Conservation (phyloP, 1,284 basidiomycete genomes). For the Garcileccinum viscosum region DNA sequence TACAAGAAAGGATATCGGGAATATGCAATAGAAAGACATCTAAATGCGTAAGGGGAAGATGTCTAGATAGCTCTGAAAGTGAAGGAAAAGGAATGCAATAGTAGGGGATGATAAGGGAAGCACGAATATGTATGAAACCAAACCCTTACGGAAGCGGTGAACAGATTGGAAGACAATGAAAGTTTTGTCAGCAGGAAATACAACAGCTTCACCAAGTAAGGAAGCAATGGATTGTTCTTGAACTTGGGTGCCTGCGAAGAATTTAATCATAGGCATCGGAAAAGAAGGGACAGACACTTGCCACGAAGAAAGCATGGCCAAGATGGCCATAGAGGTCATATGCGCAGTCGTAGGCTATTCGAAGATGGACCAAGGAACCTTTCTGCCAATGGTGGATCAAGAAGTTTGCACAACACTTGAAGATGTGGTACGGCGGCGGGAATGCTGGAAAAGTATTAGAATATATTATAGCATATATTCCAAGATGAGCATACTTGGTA, state of each 20-base stretch:
- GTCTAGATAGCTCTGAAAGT: constrained; percentile 51
- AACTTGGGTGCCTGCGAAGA: constrained; percentile 29
- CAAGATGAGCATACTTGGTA: constrained; percentile 18
- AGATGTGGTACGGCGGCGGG: constrained; percentile 30
- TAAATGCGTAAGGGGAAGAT: constrained; percentile 50
- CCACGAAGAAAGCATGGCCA: constrained; percentile 19
- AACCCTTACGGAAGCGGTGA: constrained; percentile 40
- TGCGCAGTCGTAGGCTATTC: constrained; percentile 14
- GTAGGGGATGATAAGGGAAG: constrained; percentile 71
- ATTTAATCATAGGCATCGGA: constrained; percentile 5
- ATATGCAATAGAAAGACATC: constrained; percentile 36
- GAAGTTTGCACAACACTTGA: constrained; percentile 35
- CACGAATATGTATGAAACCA: constrained; percentile 60
- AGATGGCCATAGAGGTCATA: constrained; percentile 30
- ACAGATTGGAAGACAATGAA: constrained; percentile 39
- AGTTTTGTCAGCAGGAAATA: constrained; percentile 35
- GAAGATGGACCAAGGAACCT: constrained; percentile 17
- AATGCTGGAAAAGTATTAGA: constrained; percentile 34
- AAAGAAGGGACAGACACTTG: constrained; percentile 31
- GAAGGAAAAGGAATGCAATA: constrained; percentile 65
- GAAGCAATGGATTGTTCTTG: constrained; percentile 36
- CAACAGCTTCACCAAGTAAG: constrained; percentile 38
- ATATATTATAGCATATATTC: neutral
- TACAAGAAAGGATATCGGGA: constrained; percentile 29
- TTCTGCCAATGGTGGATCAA: constrained; percentile 20